Base-by-base conservation (phyloP, 2,329 filamentous ascomycete species). In the Colletotrichum incanum region DNA sequence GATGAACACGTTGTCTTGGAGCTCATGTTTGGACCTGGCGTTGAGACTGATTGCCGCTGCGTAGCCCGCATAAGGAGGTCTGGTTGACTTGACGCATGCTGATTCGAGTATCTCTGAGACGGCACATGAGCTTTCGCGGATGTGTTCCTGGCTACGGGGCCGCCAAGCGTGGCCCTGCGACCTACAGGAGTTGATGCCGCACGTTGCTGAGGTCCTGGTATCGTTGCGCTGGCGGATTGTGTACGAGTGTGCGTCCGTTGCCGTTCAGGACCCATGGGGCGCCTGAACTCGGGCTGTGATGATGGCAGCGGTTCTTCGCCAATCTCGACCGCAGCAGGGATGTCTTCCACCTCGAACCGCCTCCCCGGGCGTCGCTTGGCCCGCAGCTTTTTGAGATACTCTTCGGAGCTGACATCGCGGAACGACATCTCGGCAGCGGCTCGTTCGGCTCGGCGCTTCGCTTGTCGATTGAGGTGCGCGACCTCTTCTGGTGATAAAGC, bases 351-450 rank as follows among this genome's bases (percentile, higher is more conserved):
- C 26, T 72, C 70, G 37, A 61, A 69, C 8, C 52, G 59, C 39
- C 65, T 58, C 20, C 56, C 47, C 6, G 70, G 70, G 8, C 70
- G 70, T 11, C 70, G 52, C 41, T 64, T 72, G 37, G 70, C 59
- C 7, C 70, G 52, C 14, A 72, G 39, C 34, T 39, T 37, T 39
- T 41, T 69, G 34, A 72, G 54, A 6, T 72, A 72, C 1, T 72
- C 70, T 26, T 72, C 70, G 9, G 70, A 72, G 47, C 39, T 69
- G 47, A 72, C 65, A 14, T 60, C 37, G 23, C 60, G 52, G 16
- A 70, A 72, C 5, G 65, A 64, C 65, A 72, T 69, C n/a, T 69
- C 66, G 43, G 60, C 65, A 3, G 70, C 70, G 45, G 70, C 70
- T 23, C 70, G 59, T 43, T 72, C 70, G 60, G 70, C 70, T 14